Base-by-base conservation (phyloP, 2,329 filamentous ascomycete species). In the Neophaeococcomyces aloes region DNA sequence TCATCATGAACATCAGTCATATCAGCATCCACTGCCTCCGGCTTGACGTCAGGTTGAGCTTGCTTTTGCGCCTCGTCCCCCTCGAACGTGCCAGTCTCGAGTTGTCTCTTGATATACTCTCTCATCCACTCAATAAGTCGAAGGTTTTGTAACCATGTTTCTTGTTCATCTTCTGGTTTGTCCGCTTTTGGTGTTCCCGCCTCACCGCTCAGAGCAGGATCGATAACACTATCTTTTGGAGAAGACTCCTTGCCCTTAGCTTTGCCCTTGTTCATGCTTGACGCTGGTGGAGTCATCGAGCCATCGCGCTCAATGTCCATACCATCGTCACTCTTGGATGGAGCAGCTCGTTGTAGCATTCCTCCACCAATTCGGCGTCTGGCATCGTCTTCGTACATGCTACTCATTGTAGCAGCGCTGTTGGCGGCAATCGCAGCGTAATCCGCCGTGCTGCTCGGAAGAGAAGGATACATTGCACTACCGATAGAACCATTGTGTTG, bases 331-430 rank as follows among this genome's bases (percentile, higher is more conserved):
- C 58, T 57, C 43, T 61, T 57, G 19, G 61, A 61, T 10, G 70
- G 69, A 4, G 68, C 68, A 18, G 71, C 67, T 42, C 71, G 65
- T 51, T 79, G 76, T 38, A 80, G 61, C 47, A 74, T 71, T 46
- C 76, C 75, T 37, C 76, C 76, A 36, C 74, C 75, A 60, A 78
- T 79, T 38, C 76, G 69, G 41, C 76, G 72, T 44, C 75, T 73
- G 8, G 45, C 39, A 45, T 76, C 72, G 44, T 79, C 74, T 42
- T 70, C 65, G 51, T 79, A 76, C 54, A 77, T 79, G 25, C 72
- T 68, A 25, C 72, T 71, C 25, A 74, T 72, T 35, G 80, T 69
- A 27, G 74, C 76, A 3, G 76, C 76, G 2, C 76, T 70, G 2
- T 76, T 74, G 10, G 75, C 75, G n/a, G 74, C 73, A 48, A 70